phyloP scores from a whole-genome alignment of 805 yeast species.

The Wickerhamiella qilinensis region DNA sequence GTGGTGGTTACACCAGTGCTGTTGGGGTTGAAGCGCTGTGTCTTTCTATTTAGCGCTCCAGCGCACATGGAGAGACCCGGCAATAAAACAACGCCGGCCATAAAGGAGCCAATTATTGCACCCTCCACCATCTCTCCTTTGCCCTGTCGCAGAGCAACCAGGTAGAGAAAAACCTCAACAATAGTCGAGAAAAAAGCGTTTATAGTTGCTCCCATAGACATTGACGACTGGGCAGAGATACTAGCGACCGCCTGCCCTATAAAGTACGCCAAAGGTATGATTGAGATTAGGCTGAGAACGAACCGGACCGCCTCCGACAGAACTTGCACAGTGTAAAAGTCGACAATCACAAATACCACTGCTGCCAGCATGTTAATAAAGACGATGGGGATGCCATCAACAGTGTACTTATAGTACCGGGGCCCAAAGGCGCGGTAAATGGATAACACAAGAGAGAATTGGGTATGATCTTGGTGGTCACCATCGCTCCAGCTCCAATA shows the following conservation, averaged over 20 bases:
- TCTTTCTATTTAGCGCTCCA: constrained; percentile 82
- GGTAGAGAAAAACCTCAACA: constrained; percentile 81
- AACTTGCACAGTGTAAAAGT: constrained; percentile 49
- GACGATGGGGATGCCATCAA: constrained; percentile 89
- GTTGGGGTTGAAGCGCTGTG: constrained; percentile 89
- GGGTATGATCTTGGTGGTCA: constrained; percentile 21
- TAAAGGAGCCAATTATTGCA: constrained; percentile 79
- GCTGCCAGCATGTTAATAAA: constrained; percentile 69
- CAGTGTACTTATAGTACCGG: constrained; percentile 90
- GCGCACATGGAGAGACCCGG: constrained; percentile 98
- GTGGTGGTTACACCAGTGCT: constrained; percentile 96
- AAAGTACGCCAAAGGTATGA: constrained; percentile 87
- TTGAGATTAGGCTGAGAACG: constrained; percentile 60
- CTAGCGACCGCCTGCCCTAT: constrained; percentile 99
- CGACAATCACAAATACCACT: constrained; percentile 69
- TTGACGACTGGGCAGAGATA: constrained; percentile 92
- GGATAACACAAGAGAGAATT: constrained; percentile 44
- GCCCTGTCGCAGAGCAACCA: constrained; percentile 74
- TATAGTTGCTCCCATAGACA: constrained; percentile 97
- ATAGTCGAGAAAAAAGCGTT: constrained; percentile 95
- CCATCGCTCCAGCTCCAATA: constrained; percentile 31
- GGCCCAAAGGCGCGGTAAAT: constrained; percentile 85
- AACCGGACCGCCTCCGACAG: constrained; percentile 41
- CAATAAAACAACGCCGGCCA: constrained; percentile 78
- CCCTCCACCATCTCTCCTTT: constrained; percentile 92